Conservation (phyloP, 441 rosid genomes). For the Jatropha multifida region DNA sequence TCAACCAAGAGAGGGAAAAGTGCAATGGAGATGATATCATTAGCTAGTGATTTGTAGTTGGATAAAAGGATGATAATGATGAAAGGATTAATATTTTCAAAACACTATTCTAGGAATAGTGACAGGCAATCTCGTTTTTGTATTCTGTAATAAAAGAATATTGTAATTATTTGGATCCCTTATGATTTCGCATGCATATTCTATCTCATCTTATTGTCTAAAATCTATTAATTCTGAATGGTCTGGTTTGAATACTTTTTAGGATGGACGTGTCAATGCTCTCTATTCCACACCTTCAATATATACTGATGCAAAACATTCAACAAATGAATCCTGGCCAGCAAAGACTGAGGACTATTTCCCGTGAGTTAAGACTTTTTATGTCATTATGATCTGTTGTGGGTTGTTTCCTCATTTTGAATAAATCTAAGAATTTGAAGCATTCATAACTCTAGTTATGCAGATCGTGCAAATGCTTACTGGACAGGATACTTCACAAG, state of each 20-base stretch:
- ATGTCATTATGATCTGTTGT: constrained; percentile 8
- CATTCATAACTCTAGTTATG: constrained; percentile 60
- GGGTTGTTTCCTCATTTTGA: constrained; percentile 19
- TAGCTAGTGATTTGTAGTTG: no score
- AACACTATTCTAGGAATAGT: no score
- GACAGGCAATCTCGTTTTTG: no score
- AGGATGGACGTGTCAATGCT: constrained; percentile 99
- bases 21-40: no score
- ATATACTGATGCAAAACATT: constrained; percentile 97
- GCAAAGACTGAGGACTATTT: constrained; percentile 85
- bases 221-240: constrained; percentile 13
- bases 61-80: no score
- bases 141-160: no score
- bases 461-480: constrained; percentile 91
- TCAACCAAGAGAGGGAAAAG: no score
- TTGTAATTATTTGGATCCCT: background rate
- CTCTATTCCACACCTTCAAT: constrained; percentile 97
- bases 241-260: constrained; percentile 24
- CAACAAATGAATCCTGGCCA: constrained; percentile 81
- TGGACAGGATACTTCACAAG: constrained; percentile 99
- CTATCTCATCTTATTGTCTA: constrained; percentile 11
- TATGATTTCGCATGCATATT: constrained; percentile 9
- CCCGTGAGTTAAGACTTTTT: constrained; percentile 68
- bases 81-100: background rate
- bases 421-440: constrained; percentile 28